Percentiles rank a stretch among this genome's conserved stretches.
Conservation (phyloP, 2,329 filamentous ascomycete genomes). For the Capronia americana region DNA sequence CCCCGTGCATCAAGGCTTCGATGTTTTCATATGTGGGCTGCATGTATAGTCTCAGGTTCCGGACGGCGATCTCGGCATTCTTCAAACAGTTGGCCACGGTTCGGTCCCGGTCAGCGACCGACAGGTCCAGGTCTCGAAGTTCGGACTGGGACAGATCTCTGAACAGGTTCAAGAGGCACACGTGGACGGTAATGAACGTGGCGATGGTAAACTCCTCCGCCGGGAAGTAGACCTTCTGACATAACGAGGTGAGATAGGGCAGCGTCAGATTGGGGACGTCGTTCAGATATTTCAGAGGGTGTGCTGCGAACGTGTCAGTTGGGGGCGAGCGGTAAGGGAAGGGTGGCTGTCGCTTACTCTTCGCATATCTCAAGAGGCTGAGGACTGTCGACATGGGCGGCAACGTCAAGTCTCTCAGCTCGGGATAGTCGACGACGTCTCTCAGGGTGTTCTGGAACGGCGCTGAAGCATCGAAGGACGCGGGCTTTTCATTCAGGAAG, state of each 20-base stretch:
- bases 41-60: constrained; percentile 62
- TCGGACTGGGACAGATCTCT: constrained; percentile 25
- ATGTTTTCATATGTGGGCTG: constrained; percentile 63
- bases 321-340: background rate
- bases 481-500: constrained; percentile 20
- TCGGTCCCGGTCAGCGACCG: constrained; percentile 41
- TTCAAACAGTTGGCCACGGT: constrained; percentile 48
- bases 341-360: constrained; percentile 17
- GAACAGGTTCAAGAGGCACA: constrained; percentile 49
- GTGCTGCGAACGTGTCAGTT: constrained; percentile 14
- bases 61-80: constrained; percentile 55
- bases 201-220: constrained; percentile 51
- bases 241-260: constrained; percentile 47
- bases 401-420: constrained; percentile 22
- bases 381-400: constrained; percentile 29
- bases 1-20: constrained; percentile 65
- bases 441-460: constrained; percentile 10
- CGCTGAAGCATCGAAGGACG: background rate
- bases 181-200: constrained; percentile 50
- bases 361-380: constrained; percentile 23
- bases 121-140: constrained; percentile 35
- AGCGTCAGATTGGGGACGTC: constrained; percentile 40
- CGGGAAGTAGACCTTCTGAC: constrained; percentile 53
- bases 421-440: constrained; percentile 23
- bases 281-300: constrained; percentile 33